phyloP scores from a whole-genome alignment of 164 flowering plant species.

The Berberis thunbergii region DNA sequence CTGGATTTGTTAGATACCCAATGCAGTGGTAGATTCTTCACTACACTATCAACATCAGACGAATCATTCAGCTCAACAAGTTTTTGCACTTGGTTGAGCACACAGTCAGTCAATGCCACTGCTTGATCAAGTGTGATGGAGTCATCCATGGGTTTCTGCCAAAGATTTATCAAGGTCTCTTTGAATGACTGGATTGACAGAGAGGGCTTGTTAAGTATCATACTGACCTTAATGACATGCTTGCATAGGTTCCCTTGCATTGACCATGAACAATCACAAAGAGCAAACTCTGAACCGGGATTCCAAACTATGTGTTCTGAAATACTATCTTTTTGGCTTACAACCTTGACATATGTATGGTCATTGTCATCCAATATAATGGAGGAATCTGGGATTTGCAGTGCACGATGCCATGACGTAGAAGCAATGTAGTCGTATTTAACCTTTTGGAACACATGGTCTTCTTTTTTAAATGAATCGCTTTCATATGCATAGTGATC shows the following conservation, averaged over 20 bases:
- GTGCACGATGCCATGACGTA: constrained; percentile 87
- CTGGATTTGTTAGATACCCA: constrained; percentile 71
- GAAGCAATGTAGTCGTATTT: constrained; percentile 83
- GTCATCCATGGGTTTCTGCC: constrained; percentile 67
- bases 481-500: constrained; percentile 87
- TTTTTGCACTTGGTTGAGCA: constrained; percentile 63
- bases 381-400: constrained; percentile 54
- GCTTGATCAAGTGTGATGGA: constrained; percentile 66
- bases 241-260: constrained; percentile 91
- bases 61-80: constrained; percentile 58
- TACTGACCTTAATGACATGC: constrained; percentile 86
- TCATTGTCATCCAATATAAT: constrained; percentile 49
- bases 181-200: constrained; percentile 64
- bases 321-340: constrained; percentile 51
- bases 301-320: constrained; percentile 60
- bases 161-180: constrained; percentile 38
- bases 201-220: constrained; percentile 41
- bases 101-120: constrained; percentile 60
- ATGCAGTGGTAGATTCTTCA: constrained; percentile 56
- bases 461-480: constrained; percentile 39
- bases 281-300: constrained; percentile 89
- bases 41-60: constrained; percentile 46
- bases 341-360: constrained; percentile 59
- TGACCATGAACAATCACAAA: constrained; percentile 90
- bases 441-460: constrained; percentile 30